Evolutionary conservation across 2,329 filamentous ascomycete genomes (phyloP).

Genomic region (Basipetospora chlamydospora): DNA sequence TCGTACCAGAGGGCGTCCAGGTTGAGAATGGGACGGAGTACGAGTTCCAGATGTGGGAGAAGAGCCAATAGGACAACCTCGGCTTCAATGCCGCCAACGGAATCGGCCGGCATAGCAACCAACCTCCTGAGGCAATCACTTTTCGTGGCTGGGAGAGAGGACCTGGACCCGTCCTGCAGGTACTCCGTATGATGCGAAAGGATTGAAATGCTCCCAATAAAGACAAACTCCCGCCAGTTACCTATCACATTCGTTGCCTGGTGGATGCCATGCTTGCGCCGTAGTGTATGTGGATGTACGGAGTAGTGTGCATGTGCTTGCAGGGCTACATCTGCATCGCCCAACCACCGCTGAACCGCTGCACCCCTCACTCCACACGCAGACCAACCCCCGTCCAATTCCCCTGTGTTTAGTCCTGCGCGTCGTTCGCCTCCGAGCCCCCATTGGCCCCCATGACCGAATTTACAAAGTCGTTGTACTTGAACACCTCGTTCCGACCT

Average conservation of each 20-base stretch:
- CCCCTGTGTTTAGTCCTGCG: background rate
- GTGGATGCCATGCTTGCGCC: background rate
- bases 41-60: conserved; percentile 64
- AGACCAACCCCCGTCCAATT: no score
- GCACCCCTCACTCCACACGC: background rate
- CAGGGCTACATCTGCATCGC: conserved; percentile 1
- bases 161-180: no score
- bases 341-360: conserved; percentile 1
- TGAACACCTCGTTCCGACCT: conserved; percentile 56
- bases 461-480: conserved; percentile 82
- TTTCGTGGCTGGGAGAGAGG: no score
- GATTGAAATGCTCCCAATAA: no score
- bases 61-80: background rate
- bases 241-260: no score
- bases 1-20: conserved; percentile 37
- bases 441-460: conserved; percentile 44
- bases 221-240: no score
- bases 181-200: no score
- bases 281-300: background rate
- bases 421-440: conserved; percentile 6
- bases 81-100: no score
- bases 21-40: conserved; percentile 52
- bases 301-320: conserved; percentile 2
- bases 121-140: no score
- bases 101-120: background rate